phyloP scores from a whole-genome alignment of 306 rosid genomes.

The Castanospermum australe region DNA sequence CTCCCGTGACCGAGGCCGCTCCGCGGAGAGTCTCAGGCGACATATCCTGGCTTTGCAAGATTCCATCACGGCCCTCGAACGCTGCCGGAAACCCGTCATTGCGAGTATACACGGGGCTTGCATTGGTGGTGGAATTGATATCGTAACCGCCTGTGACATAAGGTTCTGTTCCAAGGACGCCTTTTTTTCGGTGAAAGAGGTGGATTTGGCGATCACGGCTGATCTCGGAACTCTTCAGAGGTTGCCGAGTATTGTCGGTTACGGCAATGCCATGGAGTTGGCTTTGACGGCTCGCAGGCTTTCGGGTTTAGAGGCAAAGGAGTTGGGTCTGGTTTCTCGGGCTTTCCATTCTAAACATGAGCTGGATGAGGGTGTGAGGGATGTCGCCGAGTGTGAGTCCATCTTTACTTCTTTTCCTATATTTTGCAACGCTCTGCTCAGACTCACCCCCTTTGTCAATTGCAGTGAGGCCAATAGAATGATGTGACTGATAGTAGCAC shows the following conservation, averaged over 20 bases:
- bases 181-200: slow-evolving; percentile 84
- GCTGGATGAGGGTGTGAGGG: slow-evolving; percentile 44
- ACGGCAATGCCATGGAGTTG: slow-evolving; percentile 74
- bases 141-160: slow-evolving; percentile 78
- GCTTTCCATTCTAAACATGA: slow-evolving; percentile 49
- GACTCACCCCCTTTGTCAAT: no score
- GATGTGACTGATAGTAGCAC: background rate
- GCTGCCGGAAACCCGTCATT: slow-evolving; percentile 85
- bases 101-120: slow-evolving; percentile 79
- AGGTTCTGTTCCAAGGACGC: slow-evolving; percentile 76
- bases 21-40: slow-evolving; percentile 66
- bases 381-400: slow-evolving; percentile 53
- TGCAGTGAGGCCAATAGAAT: background rate
- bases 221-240: slow-evolving; percentile 90
- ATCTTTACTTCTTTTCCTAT: background rate
- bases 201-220: slow-evolving; percentile 78
- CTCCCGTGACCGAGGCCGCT: slow-evolving; percentile 46
- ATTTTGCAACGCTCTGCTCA: no score
- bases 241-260: slow-evolving; percentile 73
- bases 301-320: slow-evolving; percentile 74
- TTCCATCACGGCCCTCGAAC: slow-evolving; percentile 68
- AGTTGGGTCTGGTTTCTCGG: slow-evolving; percentile 64
- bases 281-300: slow-evolving; percentile 79
- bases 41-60: slow-evolving; percentile 67
- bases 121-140: slow-evolving; percentile 78